Conservation (phyloP, 768 basidiomycete species). For the Arthromyces matolae region DNA sequence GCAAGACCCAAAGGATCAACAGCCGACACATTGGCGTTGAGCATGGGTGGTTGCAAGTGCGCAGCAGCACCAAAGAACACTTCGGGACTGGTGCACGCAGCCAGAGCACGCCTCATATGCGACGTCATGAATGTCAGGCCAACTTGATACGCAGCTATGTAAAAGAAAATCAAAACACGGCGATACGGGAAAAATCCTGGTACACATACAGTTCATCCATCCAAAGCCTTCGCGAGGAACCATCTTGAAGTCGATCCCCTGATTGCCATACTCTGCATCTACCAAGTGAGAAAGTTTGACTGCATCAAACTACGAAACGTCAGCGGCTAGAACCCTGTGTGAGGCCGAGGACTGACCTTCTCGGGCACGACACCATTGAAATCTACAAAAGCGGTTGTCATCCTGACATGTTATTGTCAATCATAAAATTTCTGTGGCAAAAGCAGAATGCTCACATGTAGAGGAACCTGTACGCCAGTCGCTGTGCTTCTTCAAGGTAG, state of each 20-base stretch:
- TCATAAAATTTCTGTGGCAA: neutral
- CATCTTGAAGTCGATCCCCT: constrained; percentile 96
- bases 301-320: constrained; percentile 73
- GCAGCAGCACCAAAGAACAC: constrained; percentile 69
- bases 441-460: constrained; percentile 65
- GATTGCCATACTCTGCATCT: constrained; percentile 95
- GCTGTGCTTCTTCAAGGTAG: constrained; percentile 88
- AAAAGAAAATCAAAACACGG: constrained; percentile 3
- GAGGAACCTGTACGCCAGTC: constrained; percentile 93
- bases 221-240: constrained; percentile 97
- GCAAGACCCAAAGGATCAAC: constrained; percentile 61
- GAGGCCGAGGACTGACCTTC: constrained; percentile 52
- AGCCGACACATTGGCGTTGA: constrained; percentile 34
- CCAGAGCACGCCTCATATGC: constrained; percentile 93
- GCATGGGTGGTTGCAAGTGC: constrained; percentile 32
- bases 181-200: neutral
- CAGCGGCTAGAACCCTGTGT: neutral
- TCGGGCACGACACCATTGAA: constrained; percentile 98
- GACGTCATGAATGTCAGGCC: constrained; percentile 91
- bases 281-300: constrained; percentile 94
- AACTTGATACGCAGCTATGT: constrained; percentile 87
- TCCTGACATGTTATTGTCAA: constrained; percentile 46
- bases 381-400: constrained; percentile 92
- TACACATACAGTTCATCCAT: constrained; percentile 87
- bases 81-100: constrained; percentile 91